A percentile compares a stretch with the other conserved stretches of the same genome.
Evolutionary conservation across 2,329 filamentous ascomycete genomes (phyloP).

Genomic region (Mariannaea sp.): DNA sequence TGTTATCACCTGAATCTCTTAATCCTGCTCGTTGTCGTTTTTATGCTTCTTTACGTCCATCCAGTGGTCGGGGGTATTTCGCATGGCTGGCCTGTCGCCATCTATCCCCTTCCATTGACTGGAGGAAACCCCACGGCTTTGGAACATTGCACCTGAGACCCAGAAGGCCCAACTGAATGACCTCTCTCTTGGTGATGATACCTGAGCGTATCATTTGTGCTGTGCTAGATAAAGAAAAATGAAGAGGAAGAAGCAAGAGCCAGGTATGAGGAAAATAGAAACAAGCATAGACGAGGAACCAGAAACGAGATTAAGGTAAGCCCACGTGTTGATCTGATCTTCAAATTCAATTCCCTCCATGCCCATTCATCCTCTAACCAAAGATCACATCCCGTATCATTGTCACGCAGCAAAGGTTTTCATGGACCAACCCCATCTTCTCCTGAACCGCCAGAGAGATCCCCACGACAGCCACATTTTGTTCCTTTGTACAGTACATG

Average conservation of each 20-base stretch:
- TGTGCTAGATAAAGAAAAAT: too few relatives aligned
- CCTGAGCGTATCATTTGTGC: neutral
- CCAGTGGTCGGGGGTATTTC: too few relatives aligned
- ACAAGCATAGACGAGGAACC: neutral
- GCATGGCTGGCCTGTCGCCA: conserved; percentile 2
- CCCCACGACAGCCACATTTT: neutral
- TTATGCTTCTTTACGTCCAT: too few relatives aligned
- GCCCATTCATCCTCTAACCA: neutral
- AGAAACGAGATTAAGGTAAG: neutral
- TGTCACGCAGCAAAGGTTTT: neutral
- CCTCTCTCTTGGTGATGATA: neutral
- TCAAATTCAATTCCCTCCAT: neutral
- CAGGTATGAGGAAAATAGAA: neutral
- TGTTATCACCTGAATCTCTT: too few relatives aligned
- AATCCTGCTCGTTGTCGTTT: too few relatives aligned
- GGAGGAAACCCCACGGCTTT: conserved; percentile 6
- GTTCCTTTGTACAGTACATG: too few relatives aligned
- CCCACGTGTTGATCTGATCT: neutral
- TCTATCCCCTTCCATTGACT: conserved; percentile 5
- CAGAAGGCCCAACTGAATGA: neutral
- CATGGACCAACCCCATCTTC: neutral
- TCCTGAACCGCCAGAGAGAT: neutral
- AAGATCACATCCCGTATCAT: neutral
- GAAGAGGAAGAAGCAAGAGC: conserved; percentile 2
- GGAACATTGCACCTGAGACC: neutral